Percentiles rank a stretch among this genome's conserved stretches.
phyloP scores from a whole-genome alignment of 2,329 filamentous ascomycete species.

The Trichoderma afroharzianum region DNA sequence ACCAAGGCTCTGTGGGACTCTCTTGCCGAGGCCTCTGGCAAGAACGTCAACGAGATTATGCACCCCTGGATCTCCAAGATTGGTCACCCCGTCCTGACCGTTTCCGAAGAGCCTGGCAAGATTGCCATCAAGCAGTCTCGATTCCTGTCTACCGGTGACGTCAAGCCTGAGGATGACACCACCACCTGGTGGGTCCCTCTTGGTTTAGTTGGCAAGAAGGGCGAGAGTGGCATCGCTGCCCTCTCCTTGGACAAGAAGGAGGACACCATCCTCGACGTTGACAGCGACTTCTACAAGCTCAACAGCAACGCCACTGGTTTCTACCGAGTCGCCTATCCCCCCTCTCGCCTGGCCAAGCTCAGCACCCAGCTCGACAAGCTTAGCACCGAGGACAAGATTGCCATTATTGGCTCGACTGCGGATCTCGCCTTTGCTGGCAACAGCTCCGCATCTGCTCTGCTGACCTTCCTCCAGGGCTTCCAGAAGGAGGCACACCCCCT shows the following conservation, averaged over 20 bases:
- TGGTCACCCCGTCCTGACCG: conserved; percentile 85
- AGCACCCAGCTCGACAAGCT: conserved; percentile 72
- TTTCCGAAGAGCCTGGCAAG: conserved; percentile 78
- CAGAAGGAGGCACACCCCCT: conserved; percentile 76
- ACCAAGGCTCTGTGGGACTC: conserved; percentile 90
- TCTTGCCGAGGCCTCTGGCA: conserved; percentile 79
- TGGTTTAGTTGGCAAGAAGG: conserved; percentile 71
- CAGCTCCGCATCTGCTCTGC: conserved; percentile 73
- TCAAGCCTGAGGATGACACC: conserved; percentile 83
- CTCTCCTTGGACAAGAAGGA: conserved; percentile 72
- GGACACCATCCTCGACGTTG: conserved; percentile 69
- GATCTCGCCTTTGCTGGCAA: conserved; percentile 86
- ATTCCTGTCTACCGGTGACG: conserved; percentile 88
- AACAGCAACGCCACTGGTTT: conserved; percentile 86
- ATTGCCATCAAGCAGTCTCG: conserved; percentile 80
- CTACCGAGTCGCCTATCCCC: conserved; percentile 90
- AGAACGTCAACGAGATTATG: conserved; percentile 86
- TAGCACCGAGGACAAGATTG: conserved; percentile 85
- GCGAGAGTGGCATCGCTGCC: conserved; percentile 58
- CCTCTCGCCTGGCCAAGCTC: conserved; percentile 75
- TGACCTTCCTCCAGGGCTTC: conserved; percentile 84
- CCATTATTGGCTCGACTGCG: conserved; percentile 82
- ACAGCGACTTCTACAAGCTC: conserved; percentile 85
- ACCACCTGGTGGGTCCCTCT: conserved; percentile 96
- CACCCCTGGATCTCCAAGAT: conserved; percentile 93